Percentiles rank a stretch among this genome's conserved stretches.
Evolutionary conservation across 345 rosid genomes (phyloP).

Genomic region (Salix viminalis): DNA sequence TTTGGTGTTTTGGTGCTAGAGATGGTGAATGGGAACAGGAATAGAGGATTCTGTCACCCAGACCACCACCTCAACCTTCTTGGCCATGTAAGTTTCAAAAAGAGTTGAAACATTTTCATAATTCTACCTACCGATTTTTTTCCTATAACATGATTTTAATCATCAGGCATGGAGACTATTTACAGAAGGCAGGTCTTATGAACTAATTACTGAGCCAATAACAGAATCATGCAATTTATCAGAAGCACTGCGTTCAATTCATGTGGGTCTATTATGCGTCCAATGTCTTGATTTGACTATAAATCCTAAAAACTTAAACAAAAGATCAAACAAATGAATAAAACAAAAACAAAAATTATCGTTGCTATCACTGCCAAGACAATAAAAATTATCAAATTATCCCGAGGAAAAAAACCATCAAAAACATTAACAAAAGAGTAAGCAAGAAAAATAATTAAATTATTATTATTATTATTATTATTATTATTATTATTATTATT

Average conservation of each 20-base stretch:
- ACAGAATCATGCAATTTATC: not conserved
- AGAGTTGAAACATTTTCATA: not conserved
- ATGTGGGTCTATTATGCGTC: not conserved
- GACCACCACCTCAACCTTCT: slow-evolving; percentile 15
- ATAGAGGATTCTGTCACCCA: slow-evolving; percentile 4
- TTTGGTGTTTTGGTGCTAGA: slow-evolving; percentile 6
- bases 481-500: too few species aligned
- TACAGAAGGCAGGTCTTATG: not conserved
- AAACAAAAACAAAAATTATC: too few species aligned
- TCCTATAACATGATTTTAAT: not conserved
- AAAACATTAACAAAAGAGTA: too few species aligned
- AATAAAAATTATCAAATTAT: too few species aligned
- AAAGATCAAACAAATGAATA: too few species aligned
- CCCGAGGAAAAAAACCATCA: too few species aligned
- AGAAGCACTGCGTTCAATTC: not conserved
- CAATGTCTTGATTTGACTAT: too few species aligned
- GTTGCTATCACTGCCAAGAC: too few species aligned
- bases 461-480: too few species aligned
- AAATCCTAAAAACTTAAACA: too few species aligned
- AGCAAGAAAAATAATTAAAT: too few species aligned
- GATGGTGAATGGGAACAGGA: slow-evolving; percentile 4
- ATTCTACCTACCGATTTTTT: too few species aligned
- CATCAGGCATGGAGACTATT: slow-evolving; percentile 1
- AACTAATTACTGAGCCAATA: slow-evolving; percentile 4
- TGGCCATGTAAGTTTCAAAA: slow-evolving; percentile 6